Evolutionary conservation across 805 yeast genomes (phyloP), one percentile per base, ranked within the genome.

Genomic region (Kuraishia capsulata): DNA sequence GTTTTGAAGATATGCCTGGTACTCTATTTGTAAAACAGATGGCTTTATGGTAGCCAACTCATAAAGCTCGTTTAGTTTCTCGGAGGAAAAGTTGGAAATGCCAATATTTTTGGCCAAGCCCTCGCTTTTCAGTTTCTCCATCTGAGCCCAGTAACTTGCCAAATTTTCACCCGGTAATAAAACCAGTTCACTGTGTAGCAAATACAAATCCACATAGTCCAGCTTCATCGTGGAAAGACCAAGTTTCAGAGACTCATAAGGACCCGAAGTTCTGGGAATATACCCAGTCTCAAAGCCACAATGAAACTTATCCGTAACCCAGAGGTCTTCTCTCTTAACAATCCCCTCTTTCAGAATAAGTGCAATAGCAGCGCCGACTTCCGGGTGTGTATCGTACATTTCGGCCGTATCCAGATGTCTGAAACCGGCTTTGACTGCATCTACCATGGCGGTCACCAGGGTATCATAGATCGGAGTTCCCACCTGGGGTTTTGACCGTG

Each of bases 381-480:
- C 87, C 1, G 50, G 51, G 42, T 75, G 74, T 3, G 85, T 80
- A 18, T 72, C 65, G 55, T 81, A 81, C 11, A 66, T 59, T 45
- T 80, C 84, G 1, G 87, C 87, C 5, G 81, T 75, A 49, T 80
- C 88, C 33, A 81, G 56, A 52, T 78, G 86, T 34, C 57, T 65
- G 54, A 71, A 75, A 0, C 82, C 81, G 13, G 54, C 51, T 2
- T 67, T 57, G 20, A 81, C 50, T 2, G 86, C 78, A 23, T 54
- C 51, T 4, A 53, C 42, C 21, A 78, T 44, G 18, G 73, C 66
- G 5, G 66, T 62, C 4, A 70, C 74, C 30, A 78, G 58, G 6
- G 56, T 64, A 19, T 67, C 62, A 35, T 55, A 57, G 4, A 51
- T 33, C 6, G 52, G 39, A 20, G 44, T 51, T 23, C 41, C 46